phyloP scores from a whole-genome alignment of 768 basidiomycete species.

The Russula earlei region DNA sequence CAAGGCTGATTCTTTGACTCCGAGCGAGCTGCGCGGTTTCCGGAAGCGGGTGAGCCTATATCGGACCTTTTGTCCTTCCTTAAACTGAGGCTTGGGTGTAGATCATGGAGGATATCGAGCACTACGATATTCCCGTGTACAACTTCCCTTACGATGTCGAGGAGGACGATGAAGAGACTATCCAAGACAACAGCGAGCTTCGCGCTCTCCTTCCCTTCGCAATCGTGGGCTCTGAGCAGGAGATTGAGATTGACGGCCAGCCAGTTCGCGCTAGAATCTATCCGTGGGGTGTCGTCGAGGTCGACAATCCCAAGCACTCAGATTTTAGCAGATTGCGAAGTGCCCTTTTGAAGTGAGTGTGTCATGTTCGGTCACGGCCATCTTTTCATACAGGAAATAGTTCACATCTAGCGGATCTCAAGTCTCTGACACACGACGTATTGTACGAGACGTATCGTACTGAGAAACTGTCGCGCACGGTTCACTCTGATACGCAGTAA shows the following conservation, averaged over 20 bases:
- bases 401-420: conserved; percentile 91
- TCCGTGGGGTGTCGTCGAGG: conserved; percentile 98
- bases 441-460: conserved; percentile 97
- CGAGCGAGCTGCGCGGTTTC: conserved; percentile 87
- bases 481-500: conserved; percentile 68
- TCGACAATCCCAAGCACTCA: conserved; percentile 99
- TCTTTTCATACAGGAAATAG: conserved; percentile 30
- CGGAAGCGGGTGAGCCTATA: conserved; percentile 68
- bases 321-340: conserved; percentile 91
- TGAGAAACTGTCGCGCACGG: conserved; percentile 89
- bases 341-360: conserved; percentile 75
- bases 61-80: background rate
- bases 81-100: conserved; percentile 26
- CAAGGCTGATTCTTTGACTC: conserved; percentile 93
- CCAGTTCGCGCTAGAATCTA: conserved; percentile 89
- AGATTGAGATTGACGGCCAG: conserved; percentile 88
- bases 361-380: no score
- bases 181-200: conserved; percentile 94
- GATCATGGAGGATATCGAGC: conserved; percentile 99
- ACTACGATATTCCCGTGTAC: conserved; percentile 97
- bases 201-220: conserved; percentile 91
- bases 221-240: conserved; percentile 94
- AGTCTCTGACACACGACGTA: conserved; percentile 87
- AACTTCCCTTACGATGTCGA: conserved; percentile 99
- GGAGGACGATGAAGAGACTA: conserved; percentile 98